Conservation (phyloP, 441 rosid genomes). For the Capsella rubella region DNA sequence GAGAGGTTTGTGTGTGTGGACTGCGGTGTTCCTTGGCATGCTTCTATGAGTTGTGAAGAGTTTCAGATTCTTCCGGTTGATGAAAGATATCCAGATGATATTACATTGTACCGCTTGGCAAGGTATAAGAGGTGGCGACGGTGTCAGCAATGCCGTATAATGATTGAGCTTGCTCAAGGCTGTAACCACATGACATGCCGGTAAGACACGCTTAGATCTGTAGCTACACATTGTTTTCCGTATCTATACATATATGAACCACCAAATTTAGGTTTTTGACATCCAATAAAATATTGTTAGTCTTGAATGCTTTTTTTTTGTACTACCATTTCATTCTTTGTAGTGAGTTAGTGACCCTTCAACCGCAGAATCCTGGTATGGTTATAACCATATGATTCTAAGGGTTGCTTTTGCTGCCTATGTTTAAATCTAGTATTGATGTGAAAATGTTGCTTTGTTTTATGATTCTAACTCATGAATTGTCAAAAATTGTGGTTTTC, state of each 20-base stretch:
- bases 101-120: constrained; percentile 82
- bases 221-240: not conserved
- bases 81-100: constrained; percentile 82
- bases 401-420: not conserved
- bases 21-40: constrained; percentile 95
- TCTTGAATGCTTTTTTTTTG: constrained; percentile 1
- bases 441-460: not conserved
- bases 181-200: constrained; percentile 96
- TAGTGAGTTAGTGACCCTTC: not conserved
- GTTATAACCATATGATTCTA: not conserved
- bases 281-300: not conserved
- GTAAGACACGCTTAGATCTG: constrained; percentile 51
- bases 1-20: constrained; percentile 83
- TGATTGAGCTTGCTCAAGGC: constrained; percentile 92
- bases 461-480: not conserved
- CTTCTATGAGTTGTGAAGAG: constrained; percentile 86
- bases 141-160: constrained; percentile 91
- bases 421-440: not conserved
- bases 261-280: not conserved
- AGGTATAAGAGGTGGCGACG: constrained; percentile 90
- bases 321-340: constrained; percentile 6
- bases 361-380: not conserved
- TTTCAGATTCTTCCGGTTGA: constrained; percentile 81
- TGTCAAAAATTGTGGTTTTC: constrained; percentile 24
- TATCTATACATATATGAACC: constrained; percentile 2